These are phyloP conservation scores for Rhexocercosporidium sp. DNA, from an alignment of 2,329 filamentous ascomycete species.

Conservation along the genomic window DNA sequence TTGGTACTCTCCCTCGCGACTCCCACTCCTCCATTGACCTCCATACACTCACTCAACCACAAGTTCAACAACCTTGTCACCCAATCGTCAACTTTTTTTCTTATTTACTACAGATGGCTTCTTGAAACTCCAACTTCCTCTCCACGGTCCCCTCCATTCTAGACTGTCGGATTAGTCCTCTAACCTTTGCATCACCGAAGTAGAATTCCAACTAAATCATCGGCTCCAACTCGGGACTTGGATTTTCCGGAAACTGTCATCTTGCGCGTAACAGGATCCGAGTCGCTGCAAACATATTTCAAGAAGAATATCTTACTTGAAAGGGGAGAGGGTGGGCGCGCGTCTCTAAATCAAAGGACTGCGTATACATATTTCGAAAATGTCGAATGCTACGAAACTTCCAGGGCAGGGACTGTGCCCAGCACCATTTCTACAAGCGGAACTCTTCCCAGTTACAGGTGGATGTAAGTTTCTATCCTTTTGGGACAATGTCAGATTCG, in stretches of 20 bases:
- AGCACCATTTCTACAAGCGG: constrained; percentile 70
- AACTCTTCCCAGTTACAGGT: constrained; percentile 60
- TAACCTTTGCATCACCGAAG: constrained; percentile 7
- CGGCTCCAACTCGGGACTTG: background rate
- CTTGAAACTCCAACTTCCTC: constrained; percentile 26
- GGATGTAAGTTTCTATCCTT: constrained; percentile 64
- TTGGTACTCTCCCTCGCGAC: constrained; percentile 14
- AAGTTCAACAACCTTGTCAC: no score
- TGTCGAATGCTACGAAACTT: constrained; percentile 26
- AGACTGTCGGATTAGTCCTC: constrained; percentile 21
- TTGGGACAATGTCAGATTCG: background rate
- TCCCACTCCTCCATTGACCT: background rate
- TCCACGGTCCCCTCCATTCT: constrained; percentile 28
- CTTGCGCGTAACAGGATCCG: background rate
- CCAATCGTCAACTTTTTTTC: constrained; percentile 16
- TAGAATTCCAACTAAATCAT: background rate
- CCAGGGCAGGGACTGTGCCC: constrained; percentile 60
- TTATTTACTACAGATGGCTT: constrained; percentile 25
- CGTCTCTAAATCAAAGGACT: background rate
- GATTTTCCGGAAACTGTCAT: background rate
- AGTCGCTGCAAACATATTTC: background rate
- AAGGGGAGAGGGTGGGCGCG: background rate
- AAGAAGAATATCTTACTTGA: background rate
- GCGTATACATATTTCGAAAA: constrained; percentile 10
- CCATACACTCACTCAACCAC: constrained; percentile 1